A percentile compares a stretch with the other conserved stretches of the same genome.
Conservation (phyloP, 2,329 filamentous ascomycete genomes). For the Clarireedia sp. region DNA sequence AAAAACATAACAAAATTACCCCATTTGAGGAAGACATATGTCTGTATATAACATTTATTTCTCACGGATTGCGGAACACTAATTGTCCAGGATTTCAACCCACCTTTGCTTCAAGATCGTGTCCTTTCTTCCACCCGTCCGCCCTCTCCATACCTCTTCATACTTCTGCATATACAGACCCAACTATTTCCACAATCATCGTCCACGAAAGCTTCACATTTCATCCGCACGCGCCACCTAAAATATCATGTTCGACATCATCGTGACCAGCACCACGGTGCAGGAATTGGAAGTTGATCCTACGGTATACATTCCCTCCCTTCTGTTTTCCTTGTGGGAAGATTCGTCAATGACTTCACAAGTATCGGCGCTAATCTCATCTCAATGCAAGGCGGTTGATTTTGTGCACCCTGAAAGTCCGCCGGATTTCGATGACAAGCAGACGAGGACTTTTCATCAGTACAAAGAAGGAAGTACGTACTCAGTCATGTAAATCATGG, state of each 20-base stretch:
- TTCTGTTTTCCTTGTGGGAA: background rate
- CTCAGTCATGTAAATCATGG: background rate
- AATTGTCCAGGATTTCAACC: no score
- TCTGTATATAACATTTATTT: no score
- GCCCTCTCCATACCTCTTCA: no score
- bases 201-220: background rate
- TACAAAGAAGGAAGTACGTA: slow-evolving; percentile 31
- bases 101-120: background rate
- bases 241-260: slow-evolving; percentile 3
- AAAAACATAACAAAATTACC: no score
- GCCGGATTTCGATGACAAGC: background rate
- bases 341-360: no score
- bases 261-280: slow-evolving; percentile 2
- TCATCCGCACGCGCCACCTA: background rate
- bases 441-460: background rate
- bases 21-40: no score
- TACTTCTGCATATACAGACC: background rate
- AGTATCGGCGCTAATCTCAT: background rate
- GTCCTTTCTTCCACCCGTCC: background rate
- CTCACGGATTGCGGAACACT: no score
- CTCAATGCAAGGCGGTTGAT: background rate
- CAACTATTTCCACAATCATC: background rate
- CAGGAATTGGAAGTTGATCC: slow-evolving; percentile 5
- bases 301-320: background rate
- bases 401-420: background rate